Evolutionary conservation across 116 monocot species (phyloP), one percentile per base, ranked within the genome.

Genomic region (Iris pallida): DNA sequence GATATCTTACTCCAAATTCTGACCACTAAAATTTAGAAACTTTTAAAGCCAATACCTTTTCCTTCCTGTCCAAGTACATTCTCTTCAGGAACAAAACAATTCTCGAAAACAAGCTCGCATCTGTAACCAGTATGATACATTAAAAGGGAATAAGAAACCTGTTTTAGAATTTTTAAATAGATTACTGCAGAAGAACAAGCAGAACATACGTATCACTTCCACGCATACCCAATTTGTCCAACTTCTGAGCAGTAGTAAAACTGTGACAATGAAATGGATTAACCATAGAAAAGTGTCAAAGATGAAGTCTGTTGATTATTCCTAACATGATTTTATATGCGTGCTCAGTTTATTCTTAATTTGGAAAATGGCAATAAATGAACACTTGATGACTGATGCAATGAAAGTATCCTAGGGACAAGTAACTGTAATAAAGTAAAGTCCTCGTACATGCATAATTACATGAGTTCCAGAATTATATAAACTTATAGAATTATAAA

Each of bases 91-190:
- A 91, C 89, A 74, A 91, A 91, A 71, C 95, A 96, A 68, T 96
- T 96, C 61, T 96, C 91, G 43, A 96, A 96, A 69, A 96, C 91
- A 86, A 91, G 95, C 70, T 91, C 95, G 69, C 95, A 96, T 73
- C 95, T 96, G 75, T 5, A 79, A 70, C 17, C 20, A 48, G 63
- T 7, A 68, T 19, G 20, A 16, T 9, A 16, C 45, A 51, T 62
- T 20, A 13, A 41, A 30, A 51, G 17, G 15, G 4, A 54, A 42
- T 53, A 44, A 43, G 40, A 59, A 48, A 16, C 30, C n/a, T 41
- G 49, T 68, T 68, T 42, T 42, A 43, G 3, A 61, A 7, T 20
- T 4, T 59, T 45, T 61, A 19, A 64, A 44, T n/a, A 48, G 18
- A 59, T 30, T 19, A 57, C 14, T 15, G 45, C 64, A 4, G 16